Conservation (phyloP, 1,139 yeast species). For the Candida sp. region DNA sequence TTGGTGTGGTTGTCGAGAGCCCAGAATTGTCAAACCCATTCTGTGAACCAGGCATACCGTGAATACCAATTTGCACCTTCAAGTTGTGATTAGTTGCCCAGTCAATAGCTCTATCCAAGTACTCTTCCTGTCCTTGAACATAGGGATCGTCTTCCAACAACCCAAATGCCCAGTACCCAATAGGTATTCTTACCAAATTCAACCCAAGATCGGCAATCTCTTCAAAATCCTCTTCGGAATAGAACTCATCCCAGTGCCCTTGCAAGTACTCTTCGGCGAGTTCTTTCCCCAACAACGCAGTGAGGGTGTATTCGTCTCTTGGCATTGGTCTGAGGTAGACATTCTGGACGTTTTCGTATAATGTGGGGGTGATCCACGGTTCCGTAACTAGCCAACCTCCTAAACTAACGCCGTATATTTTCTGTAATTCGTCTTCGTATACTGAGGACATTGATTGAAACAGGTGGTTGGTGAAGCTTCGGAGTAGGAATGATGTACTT, state of each 20-base stretch:
- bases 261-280: constrained; percentile 15
- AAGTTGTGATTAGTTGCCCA: constrained; percentile 24
- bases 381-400: constrained; percentile 35
- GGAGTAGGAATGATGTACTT: not conserved
- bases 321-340: constrained; percentile 17
- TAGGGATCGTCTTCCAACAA: constrained; percentile 23
- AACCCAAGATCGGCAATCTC: constrained; percentile 22
- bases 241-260: constrained; percentile 24
- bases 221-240: constrained; percentile 22
- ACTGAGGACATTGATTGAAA: constrained; percentile 6
- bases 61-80: constrained; percentile 26
- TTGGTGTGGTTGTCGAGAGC: constrained; percentile 15
- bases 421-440: constrained; percentile 7
- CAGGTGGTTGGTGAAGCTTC: not conserved
- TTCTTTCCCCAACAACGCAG: constrained; percentile 17
- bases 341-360: constrained; percentile 20
- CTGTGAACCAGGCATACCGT: constrained; percentile 34
- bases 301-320: constrained; percentile 24
- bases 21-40: constrained; percentile 35
- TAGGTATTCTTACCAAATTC: constrained; percentile 27
- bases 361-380: constrained; percentile 30
- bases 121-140: constrained; percentile 26
- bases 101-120: constrained; percentile 24
- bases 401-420: constrained; percentile 25
- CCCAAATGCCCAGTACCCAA: constrained; percentile 33